Base-by-base conservation (phyloP, 202 grass and related monocot species). In the Elaeis oleifera region DNA sequence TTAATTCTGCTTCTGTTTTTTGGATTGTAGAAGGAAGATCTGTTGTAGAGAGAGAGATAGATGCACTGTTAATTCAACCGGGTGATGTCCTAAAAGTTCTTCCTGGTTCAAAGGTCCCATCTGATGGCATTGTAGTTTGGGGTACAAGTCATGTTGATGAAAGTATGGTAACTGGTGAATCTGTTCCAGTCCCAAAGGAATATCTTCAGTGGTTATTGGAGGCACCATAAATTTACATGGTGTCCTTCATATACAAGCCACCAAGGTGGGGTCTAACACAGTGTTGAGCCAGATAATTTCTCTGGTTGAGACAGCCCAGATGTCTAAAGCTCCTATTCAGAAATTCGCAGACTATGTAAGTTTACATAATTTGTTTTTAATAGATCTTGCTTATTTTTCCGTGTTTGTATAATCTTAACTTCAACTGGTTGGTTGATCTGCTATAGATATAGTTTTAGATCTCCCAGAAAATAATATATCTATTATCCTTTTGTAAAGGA, bases 101-200 rank as follows among this genome's bases (percentile, higher is more conserved):
- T 79, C 94, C 94, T 69, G 94, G 94, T 72, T 92, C 85, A 14
- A 99, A 99, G 63, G 75, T 99, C 74, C 94, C 94, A 18, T 69
- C 88, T 64, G 94, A 99, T 79, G 94, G 94, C 73, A 58, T 84
- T 15, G 82, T 92, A 2, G 75, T 80, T 63, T 91, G 94, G 88
- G 94, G 94, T 65, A 76, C 79, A 60, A 99, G 88, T 60, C 78
- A 99, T 81, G 85, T 84, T 60, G 90, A 99, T 74, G 94, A 99
- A 85, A 99, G 94, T 72, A 99, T 99, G 94, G 84, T 99, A 56
- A 99, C 94, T 59, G 94, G 94, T 75, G 94, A 99, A 90, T 89
- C 94, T 64, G 69, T 74, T 81, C 78, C 85, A 11, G 50, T 94
- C 56, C 72, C 58, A 13, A 99, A 99, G 77, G 94, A 99, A 72